Percentiles rank a stretch among this genome's conserved stretches.
Conservation (phyloP, 371 early-diverging fungal genomes). For the Blakeslea trispora region DNA sequence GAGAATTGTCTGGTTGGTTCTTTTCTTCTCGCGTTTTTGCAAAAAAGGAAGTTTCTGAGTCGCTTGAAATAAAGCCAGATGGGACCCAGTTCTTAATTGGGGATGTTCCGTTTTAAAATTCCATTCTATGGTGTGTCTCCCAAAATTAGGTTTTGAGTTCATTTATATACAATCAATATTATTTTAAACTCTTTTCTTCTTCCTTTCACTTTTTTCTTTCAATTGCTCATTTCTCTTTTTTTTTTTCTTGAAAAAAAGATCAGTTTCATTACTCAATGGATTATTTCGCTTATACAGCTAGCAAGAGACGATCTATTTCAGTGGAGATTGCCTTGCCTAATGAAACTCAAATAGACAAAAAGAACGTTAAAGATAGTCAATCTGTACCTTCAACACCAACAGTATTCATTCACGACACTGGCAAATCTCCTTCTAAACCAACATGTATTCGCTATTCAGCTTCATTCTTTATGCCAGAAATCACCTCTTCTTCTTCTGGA, state of each 20-base stretch:
- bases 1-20: background rate
- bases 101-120: slow-evolving; percentile 9
- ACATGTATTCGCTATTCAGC: slow-evolving; percentile 20
- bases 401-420: slow-evolving; percentile 17
- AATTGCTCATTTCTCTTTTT: too few relatives aligned
- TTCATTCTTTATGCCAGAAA: slow-evolving; percentile 16
- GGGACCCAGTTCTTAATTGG: slow-evolving; percentile 11
- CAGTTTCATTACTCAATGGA: too few relatives aligned
- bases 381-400: slow-evolving; percentile 17
- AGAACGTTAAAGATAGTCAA: background rate
- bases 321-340: slow-evolving; percentile 8
- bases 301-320: slow-evolving; percentile 11
- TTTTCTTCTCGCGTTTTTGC: background rate
- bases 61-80: background rate
- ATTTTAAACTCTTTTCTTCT: slow-evolving; percentile 2
- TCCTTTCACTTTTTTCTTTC: slow-evolving; percentile 8
- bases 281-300: slow-evolving; percentile 20
- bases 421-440: slow-evolving; percentile 17
- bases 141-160: background rate
- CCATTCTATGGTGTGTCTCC: background rate
- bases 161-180: background rate
- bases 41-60: background rate
- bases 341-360: background rate
- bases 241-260: slow-evolving; percentile 3
- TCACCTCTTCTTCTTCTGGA: too few relatives aligned